These are phyloP conservation scores for Serendipita indica DNA, from an alignment of 768 basidiomycete genomes.

Conservation along the genomic window DNA sequence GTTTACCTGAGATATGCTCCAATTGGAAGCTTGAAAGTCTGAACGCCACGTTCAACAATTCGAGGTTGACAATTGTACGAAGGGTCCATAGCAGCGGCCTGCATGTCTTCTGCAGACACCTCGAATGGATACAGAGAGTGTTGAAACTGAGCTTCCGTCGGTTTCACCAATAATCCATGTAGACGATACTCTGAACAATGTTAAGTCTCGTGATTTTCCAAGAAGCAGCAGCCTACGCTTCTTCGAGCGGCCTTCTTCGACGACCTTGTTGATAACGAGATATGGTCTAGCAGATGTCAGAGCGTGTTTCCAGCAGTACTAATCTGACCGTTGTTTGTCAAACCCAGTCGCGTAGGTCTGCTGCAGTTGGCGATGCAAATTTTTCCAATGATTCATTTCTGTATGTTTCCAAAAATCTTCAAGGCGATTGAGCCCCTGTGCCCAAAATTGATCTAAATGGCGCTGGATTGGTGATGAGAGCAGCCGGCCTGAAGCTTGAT, in stretches of 20 bases:
- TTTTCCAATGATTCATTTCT: too few species aligned
- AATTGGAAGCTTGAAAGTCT: slow-evolving; percentile 18
- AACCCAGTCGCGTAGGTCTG: too few species aligned
- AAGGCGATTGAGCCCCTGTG: too few species aligned
- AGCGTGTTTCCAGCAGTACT: too few species aligned
- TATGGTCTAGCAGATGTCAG: background rate
- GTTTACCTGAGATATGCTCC: slow-evolving; percentile 24
- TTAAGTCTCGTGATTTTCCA: background rate
- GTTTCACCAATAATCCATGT: background rate
- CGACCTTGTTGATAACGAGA: background rate
- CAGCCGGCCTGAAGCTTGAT: too few species aligned
- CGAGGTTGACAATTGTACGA: background rate
- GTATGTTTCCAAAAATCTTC: too few species aligned
- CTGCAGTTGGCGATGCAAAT: background rate
- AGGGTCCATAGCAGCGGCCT: slow-evolving; percentile 13
- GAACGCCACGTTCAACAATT: background rate
- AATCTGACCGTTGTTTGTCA: too few species aligned
- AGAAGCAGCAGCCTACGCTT: background rate
- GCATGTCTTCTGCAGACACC: slow-evolving; percentile 12
- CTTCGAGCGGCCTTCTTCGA: background rate
- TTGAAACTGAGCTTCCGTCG: background rate
- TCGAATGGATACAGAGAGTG: background rate
- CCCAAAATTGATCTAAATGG: too few species aligned
- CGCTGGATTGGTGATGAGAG: too few species aligned
- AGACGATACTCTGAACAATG: background rate